phyloP scores from a whole-genome alignment of 208 protist genomes.

The Acanthamoeba castellanii region DNA sequence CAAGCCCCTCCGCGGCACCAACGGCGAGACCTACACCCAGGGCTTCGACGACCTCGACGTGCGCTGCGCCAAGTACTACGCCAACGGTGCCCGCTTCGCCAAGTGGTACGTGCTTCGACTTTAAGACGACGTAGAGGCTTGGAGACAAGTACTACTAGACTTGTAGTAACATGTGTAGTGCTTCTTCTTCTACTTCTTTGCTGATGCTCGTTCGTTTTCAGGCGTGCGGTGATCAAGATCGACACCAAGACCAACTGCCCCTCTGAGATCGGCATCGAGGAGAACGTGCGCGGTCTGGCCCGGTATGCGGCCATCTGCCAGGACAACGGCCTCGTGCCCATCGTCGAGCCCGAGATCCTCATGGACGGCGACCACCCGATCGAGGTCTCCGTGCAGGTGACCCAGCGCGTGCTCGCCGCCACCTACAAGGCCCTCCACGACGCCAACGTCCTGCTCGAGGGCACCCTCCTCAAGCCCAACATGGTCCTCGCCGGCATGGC shows the following conservation, averaged over 20 bases:
- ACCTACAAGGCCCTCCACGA: constrained; percentile 91
- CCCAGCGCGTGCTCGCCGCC: constrained; percentile 91
- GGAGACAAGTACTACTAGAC: not conserved
- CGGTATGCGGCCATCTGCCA: constrained; percentile 97
- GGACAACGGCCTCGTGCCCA: constrained; percentile 96
- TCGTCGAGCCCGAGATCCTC: constrained; percentile 97
- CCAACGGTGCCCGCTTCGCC: constrained; percentile 96
- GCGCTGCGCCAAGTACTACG: constrained; percentile 95
- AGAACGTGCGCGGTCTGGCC: constrained; percentile 96
- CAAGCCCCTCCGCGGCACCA: constrained; percentile 91
- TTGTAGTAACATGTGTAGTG: no score
- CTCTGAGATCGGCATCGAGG: constrained; percentile 92
- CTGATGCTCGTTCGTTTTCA: not conserved
- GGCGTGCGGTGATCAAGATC: constrained; percentile 94
- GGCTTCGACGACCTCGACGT: constrained; percentile 95
- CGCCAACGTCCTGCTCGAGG: constrained; percentile 96
- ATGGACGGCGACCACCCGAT: constrained; percentile 96
- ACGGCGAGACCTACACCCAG: constrained; percentile 95
- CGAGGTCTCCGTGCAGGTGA: constrained; percentile 91
- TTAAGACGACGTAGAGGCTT: not conserved
- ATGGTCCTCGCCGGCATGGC: constrained; percentile 95
- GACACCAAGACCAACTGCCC: constrained; percentile 91
- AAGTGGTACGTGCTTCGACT: constrained; percentile 93
- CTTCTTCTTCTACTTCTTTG: no score
- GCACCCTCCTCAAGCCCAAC: constrained; percentile 97